Base-by-base conservation (phyloP, 352 stramenopile genomes). In the Phytopythium ostracodes region DNA sequence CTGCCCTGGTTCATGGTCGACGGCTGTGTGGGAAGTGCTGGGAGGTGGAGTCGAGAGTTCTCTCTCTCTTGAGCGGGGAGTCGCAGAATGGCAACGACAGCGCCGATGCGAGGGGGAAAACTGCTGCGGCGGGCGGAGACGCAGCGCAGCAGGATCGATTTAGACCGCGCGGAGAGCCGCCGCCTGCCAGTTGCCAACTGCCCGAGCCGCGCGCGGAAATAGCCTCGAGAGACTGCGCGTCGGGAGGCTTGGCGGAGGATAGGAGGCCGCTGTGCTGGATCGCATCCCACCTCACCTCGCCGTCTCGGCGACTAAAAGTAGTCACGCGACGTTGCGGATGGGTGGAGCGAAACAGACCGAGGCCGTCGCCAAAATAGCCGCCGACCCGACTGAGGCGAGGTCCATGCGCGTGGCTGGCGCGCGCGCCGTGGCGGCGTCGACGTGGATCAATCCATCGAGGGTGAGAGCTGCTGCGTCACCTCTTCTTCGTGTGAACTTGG, bases 1-100 rank as follows among this genome's bases (percentile, higher is more conserved):
- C 56, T 65, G 15, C 66, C 46, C 20, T 25, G 63, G 60, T 60
- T 78, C 59, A 70, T 84, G 11, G 44, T 58, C 61, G 58, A 58
- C 46, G 50, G 33, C 10, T 10, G 42, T 17, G 22, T n/a, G 22
- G 8, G 15, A 49, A n/a, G 24, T 55, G 49, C 4, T n/a, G 18
- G 24, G 14, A 2, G 35, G n/a, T 2, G n/a, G 33, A 35, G 53
- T 40, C 33, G 24, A 43, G n/a, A 8, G 29, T 35, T 49, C 53
- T 59, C 38, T 59, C 38, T 29, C 53, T 12, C 53, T 31, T 12
- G 53, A 36, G 53, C 15, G 55, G 55, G 27, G 40, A 60, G 55
- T 60, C 55, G 55, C 22, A 40, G 18, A 60, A 52, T 60, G 53
- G n/a, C 53, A 58, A 58, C 46, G 46, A 10, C 46, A 11, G 20